Conservation (phyloP, 1,284 basidiomycete species). For the Rhodotorula glutinis region DNA sequence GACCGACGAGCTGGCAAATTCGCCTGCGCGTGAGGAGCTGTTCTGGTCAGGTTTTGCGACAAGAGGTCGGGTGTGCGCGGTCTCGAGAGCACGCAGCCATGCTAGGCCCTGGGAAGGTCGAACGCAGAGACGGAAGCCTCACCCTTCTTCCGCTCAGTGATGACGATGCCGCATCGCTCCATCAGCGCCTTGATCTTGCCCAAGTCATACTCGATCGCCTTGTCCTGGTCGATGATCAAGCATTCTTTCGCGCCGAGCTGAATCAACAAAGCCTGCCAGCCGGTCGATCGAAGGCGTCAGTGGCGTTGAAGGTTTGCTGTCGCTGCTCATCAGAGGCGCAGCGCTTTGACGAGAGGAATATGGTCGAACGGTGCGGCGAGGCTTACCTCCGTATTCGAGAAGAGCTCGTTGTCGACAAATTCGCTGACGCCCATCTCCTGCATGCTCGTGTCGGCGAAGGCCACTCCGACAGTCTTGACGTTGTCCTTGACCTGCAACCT, state of each 20-base stretch:
- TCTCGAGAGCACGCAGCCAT: too few species aligned
- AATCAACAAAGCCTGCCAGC: slow-evolving; percentile 79
- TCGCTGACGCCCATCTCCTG: slow-evolving; percentile 66
- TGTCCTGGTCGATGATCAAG: slow-evolving; percentile 56
- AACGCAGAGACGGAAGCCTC: slow-evolving; percentile 40
- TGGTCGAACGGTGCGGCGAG: too few species aligned
- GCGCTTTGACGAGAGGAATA: too few species aligned
- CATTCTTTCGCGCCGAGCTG: slow-evolving; percentile 97
- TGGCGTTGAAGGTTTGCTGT: too few species aligned
- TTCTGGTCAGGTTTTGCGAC: too few species aligned
- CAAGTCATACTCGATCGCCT: slow-evolving; percentile 69
- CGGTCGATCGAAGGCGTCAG: too few species aligned
- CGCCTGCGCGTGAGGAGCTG: slow-evolving; percentile 55
- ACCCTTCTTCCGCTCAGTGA: slow-evolving; percentile 85
- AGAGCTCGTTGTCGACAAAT: slow-evolving; percentile 91
- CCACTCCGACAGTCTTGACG: slow-evolving; percentile 54
- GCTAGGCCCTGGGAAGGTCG: too few species aligned
- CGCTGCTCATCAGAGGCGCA: too few species aligned
- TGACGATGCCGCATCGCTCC: slow-evolving; percentile 84
- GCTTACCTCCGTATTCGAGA: slow-evolving; percentile 86
- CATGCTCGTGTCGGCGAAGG: slow-evolving; percentile 57
- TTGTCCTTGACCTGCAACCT: slow-evolving; percentile 65
- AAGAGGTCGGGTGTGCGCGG: too few species aligned
- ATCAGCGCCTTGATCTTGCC: slow-evolving; percentile 77
- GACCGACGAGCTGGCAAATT: slow-evolving; percentile 77